Base-by-base conservation (phyloP, 805 yeast species). In the Cyberlindnera americana region DNA sequence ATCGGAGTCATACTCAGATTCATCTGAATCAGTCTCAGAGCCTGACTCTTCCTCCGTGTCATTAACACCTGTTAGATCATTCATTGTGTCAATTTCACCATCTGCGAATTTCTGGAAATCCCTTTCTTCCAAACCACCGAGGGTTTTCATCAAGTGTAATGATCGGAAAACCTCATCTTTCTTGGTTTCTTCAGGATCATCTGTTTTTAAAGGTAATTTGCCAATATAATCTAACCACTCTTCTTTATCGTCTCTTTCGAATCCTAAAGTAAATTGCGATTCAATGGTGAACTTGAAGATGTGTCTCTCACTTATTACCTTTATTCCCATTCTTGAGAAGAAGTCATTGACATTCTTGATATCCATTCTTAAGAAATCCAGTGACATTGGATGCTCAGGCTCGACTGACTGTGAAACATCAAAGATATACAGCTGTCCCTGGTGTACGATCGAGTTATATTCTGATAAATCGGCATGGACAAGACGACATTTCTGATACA, bases 371-470 rank as follows among this genome's bases (percentile, higher is more conserved):
- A 93, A 65, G 59, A 93, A 93, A 60, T 93, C 98, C 49, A 93
- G 70, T 30, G 95, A 84, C 88, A 88, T 88, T 10, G 96, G 98
- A 63, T 93, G 99, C 53, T 89, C 96, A 9, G 96, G 97, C 61
- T 93, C 98, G 18, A 93, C 98, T 27, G 95, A 81, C 61, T 93
- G 99, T 1, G 98, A 90, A 10, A 93, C 99, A 65, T 93, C 99
- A 51, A 93, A 86, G 42, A 93, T 85, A 63, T 84, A 89, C 21
- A 93, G 66, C 56, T 78, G 75, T 24, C 75, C 81, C 7, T 85
- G 60, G 56, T 91, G 97, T 17, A 93, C 85, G 38, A 93, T 83
- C 2, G 89, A 76, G 60, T 93, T 93, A 67, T 93, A 93, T 62
- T 93, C 99, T 46, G 95, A 83, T 57, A 93, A 70, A 71, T 93